Evolutionary conservation across 179 eudicot species (phyloP).

Genomic region (Spergularia azorica): DNA sequence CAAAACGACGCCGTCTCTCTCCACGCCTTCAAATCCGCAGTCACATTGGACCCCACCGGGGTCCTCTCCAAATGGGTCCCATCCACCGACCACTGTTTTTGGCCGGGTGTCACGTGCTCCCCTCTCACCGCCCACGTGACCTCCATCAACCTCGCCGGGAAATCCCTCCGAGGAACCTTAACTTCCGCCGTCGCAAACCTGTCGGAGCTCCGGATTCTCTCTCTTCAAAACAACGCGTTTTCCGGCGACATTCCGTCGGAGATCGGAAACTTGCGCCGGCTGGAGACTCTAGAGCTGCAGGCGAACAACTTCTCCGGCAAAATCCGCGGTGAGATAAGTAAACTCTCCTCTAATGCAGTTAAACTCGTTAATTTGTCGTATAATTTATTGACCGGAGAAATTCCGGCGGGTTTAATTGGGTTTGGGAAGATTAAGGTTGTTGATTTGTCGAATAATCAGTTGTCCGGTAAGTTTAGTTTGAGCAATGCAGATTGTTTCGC

Average conservation of each 20-base stretch:
- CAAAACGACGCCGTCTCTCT: constrained; percentile 28
- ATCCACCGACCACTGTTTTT: constrained; percentile 34
- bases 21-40: constrained; percentile 35
- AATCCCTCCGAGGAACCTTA: constrained; percentile 38
- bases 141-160: constrained; percentile 29
- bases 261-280: constrained; percentile 27
- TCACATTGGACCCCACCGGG: constrained; percentile 27
- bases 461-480: constrained; percentile 35
- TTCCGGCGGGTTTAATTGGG: constrained; percentile 41
- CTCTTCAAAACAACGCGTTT: constrained; percentile 36
- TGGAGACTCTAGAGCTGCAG: constrained; percentile 47
- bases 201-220: constrained; percentile 39
- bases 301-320: constrained; percentile 43
- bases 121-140: constrained; percentile 30
- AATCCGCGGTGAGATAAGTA: constrained; percentile 34
- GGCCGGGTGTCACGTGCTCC: constrained; percentile 51
- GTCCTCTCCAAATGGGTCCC: constrained; percentile 39
- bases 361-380: constrained; percentile 46
- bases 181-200: constrained; percentile 40
- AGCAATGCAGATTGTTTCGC: constrained; percentile 33
- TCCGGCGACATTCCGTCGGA: constrained; percentile 45
- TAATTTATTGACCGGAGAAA: constrained; percentile 42
- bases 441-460: constrained; percentile 57
- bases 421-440: constrained; percentile 34
- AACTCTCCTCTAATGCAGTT: constrained; percentile 29